A percentile compares a stretch with the other conserved stretches of the same genome.
These are phyloP conservation scores for Fusarium coffeatum DNA, from an alignment of 2,329 filamentous ascomycete genomes.

Conservation along the genomic window DNA sequence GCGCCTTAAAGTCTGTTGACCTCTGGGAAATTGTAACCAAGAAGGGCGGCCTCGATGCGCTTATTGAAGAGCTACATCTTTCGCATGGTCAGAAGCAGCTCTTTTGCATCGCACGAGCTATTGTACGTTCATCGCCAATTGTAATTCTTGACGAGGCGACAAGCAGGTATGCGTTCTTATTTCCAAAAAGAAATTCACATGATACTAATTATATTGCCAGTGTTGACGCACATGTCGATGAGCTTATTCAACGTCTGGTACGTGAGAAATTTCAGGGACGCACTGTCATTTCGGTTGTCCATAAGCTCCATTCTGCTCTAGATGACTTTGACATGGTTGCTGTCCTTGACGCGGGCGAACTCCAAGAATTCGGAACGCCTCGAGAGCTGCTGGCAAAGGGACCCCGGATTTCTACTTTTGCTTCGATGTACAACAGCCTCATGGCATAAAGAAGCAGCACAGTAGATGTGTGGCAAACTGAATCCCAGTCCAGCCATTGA, in stretches of 20 bases:
- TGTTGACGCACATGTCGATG: slow-evolving; percentile 33
- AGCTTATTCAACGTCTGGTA: slow-evolving; percentile 32
- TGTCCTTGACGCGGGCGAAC: slow-evolving; percentile 37
- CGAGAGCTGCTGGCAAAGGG: slow-evolving; percentile 29
- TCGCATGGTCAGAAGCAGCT: slow-evolving; percentile 63
- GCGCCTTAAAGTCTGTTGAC: slow-evolving; percentile 58
- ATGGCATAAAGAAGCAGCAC: neutral
- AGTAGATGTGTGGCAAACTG: neutral
- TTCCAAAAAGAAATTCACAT: too few relatives aligned
- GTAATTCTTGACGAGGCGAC: slow-evolving; percentile 58
- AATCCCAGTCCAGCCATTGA: fast-evolving
- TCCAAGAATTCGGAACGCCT: slow-evolving; percentile 39
- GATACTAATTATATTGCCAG: slow-evolving; percentile 8
- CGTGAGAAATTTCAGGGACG: slow-evolving; percentile 36
- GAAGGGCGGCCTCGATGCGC: slow-evolving; percentile 52
- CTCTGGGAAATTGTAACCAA: slow-evolving; percentile 56
- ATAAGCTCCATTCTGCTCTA: slow-evolving; percentile 41
- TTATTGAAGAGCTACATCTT: slow-evolving; percentile 50
- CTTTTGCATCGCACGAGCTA: slow-evolving; percentile 59
- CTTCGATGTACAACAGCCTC: slow-evolving; percentile 24
- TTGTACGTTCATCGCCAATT: slow-evolving; percentile 54
- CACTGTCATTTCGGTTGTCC: slow-evolving; percentile 45
- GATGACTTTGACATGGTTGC: slow-evolving; percentile 39
- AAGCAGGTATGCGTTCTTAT: slow-evolving; percentile 47
- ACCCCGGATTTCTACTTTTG: slow-evolving; percentile 14